Conservation (phyloP, 2,329 filamentous ascomycete genomes). For the Ceratocystis diversiconidia region DNA sequence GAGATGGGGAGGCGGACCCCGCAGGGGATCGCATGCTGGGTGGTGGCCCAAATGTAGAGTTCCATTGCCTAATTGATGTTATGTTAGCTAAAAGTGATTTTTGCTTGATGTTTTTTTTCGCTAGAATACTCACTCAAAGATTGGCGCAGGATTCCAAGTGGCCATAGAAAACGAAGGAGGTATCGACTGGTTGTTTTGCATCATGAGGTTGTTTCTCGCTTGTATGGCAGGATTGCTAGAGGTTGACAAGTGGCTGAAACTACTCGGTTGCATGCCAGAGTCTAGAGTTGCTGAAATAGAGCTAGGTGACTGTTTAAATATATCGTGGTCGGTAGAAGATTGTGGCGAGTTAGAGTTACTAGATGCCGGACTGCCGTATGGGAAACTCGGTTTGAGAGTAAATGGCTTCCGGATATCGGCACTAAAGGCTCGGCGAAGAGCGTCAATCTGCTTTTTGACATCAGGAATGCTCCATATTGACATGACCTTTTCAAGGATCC, state of each 20-base stretch:
- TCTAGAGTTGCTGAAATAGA: conserved; percentile 10
- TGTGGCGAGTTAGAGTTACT: conserved; percentile 49
- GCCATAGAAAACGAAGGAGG: conserved; percentile 33
- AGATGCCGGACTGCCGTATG: conserved; percentile 65
- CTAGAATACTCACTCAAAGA: conserved; percentile 63
- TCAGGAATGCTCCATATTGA: conserved; percentile 76
- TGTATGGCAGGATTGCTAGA: conserved; percentile 21
- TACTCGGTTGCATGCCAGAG: conserved; percentile 5
- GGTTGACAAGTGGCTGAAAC: conserved; percentile 11
- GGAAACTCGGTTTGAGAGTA: conserved; percentile 74
- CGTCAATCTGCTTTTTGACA: conserved; percentile 78
- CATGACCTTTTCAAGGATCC: conserved; percentile 75
- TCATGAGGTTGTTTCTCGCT: conserved; percentile 15
- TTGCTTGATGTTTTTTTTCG: not conserved
- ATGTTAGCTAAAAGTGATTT: not conserved
- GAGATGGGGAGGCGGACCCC: conserved; percentile 33
- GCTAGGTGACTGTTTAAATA: conserved; percentile 13
- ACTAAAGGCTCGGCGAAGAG: conserved; percentile 80
- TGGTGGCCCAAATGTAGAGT: conserved; percentile 63
- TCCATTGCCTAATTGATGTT: conserved; percentile 60
- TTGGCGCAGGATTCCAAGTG: conserved; percentile 71
- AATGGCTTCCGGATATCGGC: conserved; percentile 74
- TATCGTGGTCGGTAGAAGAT: conserved; percentile 23
- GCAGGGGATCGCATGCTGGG: conserved; percentile 12
- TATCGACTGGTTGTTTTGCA: conserved; percentile 37